phyloP scores from a whole-genome alignment of 2,329 filamentous ascomycete genomes.

The Fusarium sp. region DNA sequence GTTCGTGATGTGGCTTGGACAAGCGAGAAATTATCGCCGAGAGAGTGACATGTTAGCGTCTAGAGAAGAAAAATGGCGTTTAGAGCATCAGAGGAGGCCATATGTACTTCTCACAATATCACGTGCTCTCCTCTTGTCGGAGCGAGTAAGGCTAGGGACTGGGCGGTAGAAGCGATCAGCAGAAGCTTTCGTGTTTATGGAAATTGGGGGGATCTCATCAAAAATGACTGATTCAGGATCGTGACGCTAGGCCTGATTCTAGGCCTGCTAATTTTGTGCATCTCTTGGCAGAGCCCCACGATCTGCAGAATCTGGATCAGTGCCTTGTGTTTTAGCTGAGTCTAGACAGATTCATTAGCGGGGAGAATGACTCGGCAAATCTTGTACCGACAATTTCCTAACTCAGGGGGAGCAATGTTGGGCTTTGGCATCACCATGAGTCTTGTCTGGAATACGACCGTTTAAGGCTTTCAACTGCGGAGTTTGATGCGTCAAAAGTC shows the following conservation, averaged over 20 bases:
- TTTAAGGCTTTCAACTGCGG: neutral
- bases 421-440: neutral
- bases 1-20: no score
- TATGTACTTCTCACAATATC: no score
- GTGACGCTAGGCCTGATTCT: neutral
- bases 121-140: no score
- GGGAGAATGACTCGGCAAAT: constrained; percentile 17
- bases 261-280: neutral
- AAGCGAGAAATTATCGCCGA: no score
- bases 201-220: constrained; percentile 2
- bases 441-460: no score
- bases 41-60: no score
- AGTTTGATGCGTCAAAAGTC: neutral
- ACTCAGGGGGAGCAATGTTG: neutral
- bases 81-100: no score
- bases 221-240: constrained; percentile 1
- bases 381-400: neutral
- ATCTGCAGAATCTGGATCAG: constrained; percentile 4
- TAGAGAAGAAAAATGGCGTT: no score
- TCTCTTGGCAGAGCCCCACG: neutral
- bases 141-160: neutral
- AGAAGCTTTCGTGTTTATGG: neutral
- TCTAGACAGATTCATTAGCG: neutral
- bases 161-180: neutral
- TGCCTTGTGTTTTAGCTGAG: neutral